phyloP scores from a whole-genome alignment of 1,284 basidiomycete species.

The Exsudoporus floridanus region DNA sequence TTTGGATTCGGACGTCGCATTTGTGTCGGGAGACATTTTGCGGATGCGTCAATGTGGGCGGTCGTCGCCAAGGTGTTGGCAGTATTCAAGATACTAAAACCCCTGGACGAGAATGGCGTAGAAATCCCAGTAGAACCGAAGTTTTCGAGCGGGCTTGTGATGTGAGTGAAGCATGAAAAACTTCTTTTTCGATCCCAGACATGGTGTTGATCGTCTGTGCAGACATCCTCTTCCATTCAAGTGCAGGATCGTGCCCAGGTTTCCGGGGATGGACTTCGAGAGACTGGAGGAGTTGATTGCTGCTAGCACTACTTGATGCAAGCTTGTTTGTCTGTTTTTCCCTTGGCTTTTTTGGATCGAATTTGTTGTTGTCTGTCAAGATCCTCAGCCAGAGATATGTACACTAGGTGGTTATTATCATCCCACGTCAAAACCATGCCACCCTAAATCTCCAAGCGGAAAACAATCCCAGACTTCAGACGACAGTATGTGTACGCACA shows the following conservation, averaged over 20 bases:
- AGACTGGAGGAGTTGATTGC: no score
- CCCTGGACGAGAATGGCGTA: conserved; percentile 12
- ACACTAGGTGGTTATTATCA: no score
- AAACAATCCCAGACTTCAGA: no score
- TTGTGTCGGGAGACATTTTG: conserved; percentile 11
- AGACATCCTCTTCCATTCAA: conserved; percentile 11
- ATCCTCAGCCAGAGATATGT: no score
- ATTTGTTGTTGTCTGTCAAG: background rate
- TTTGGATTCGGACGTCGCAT: conserved; percentile 13
- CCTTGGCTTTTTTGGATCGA: background rate
- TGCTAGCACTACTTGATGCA: no score
- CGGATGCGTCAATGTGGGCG: conserved; percentile 13
- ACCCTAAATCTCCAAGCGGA: no score
- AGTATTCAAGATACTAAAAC: conserved; percentile 12
- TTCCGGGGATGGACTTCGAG: background rate
- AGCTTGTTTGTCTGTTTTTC: no score
- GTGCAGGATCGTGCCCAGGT: conserved; percentile 6
- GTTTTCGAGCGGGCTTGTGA: background rate
- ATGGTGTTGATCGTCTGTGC: background rate
- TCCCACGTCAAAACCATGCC: no score
- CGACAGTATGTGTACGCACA: no score
- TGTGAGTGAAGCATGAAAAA: conserved; percentile 9
- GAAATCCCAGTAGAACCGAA: conserved; percentile 14
- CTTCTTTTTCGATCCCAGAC: no score
- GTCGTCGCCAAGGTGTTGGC: conserved; percentile 13